phyloP scores from a whole-genome alignment of 2,329 filamentous ascomycete species.

The Sclerotinia glacialis region DNA sequence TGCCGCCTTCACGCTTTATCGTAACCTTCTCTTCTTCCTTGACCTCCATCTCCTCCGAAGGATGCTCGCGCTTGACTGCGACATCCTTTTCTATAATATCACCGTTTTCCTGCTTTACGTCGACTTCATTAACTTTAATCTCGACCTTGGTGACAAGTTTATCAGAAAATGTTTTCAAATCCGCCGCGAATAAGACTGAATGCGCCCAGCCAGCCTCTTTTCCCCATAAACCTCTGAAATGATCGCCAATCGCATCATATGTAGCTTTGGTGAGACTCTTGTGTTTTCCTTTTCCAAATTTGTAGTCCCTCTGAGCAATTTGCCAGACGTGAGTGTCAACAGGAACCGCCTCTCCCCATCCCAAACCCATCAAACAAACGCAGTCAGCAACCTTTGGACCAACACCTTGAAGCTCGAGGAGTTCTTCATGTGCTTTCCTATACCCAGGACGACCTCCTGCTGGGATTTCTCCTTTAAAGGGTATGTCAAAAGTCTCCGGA shows the following conservation, averaged over 20 bases:
- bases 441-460: constrained; percentile 52
- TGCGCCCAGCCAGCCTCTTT: constrained; percentile 96
- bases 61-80: constrained; percentile 32
- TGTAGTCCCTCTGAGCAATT: constrained; percentile 94
- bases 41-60: constrained; percentile 27
- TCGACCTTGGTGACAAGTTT: constrained; percentile 46
- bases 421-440: constrained; percentile 78
- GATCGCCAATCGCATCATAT: constrained; percentile 85
- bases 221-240: constrained; percentile 88
- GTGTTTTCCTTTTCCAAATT: constrained; percentile 77
- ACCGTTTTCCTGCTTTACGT: constrained; percentile 38
- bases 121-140: constrained; percentile 46
- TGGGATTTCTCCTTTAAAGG: constrained; percentile 47
- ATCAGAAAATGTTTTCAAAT: constrained; percentile 81
- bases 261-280: constrained; percentile 85
- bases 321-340: constrained; percentile 99
- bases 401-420: constrained; percentile 80
- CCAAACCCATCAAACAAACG: constrained; percentile 91
- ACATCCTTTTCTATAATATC: constrained; percentile 30
- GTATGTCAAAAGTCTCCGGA: constrained; percentile 74
- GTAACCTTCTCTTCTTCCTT: constrained; percentile 4
- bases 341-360: constrained; percentile 92
- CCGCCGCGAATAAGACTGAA: constrained; percentile 92
- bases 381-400: constrained; percentile 97
- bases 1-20: constrained; percentile 4